Percentiles rank a stretch among this genome's conserved stretches.
Evolutionary conservation across 257 asterid genomes (phyloP).

Genomic region (Galeopsis tetrahit): DNA sequence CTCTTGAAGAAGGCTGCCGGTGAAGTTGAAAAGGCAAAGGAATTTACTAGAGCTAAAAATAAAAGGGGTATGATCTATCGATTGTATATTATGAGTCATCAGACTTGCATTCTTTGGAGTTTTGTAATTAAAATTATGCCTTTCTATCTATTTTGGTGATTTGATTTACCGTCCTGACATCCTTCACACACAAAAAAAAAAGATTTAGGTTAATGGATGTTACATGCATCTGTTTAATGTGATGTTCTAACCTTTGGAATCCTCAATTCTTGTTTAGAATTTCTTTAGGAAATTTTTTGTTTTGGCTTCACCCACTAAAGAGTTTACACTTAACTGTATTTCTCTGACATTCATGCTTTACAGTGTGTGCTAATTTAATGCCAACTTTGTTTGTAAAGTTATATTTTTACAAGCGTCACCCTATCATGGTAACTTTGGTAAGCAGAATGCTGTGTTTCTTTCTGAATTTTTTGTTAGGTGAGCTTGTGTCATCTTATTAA

Average conservation of each 20-base stretch:
- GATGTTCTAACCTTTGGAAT: neutral
- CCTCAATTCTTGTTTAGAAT: neutral
- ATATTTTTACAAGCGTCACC: neutral
- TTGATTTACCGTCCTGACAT: constrained; percentile 20
- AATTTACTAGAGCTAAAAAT: constrained; percentile 75
- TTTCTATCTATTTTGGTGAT: neutral
- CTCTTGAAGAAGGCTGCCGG: constrained; percentile 70
- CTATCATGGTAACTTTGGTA: neutral
- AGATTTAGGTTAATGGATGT: neutral
- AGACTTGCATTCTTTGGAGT: neutral
- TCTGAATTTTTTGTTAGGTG: neutral
- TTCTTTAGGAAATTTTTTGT: neutral
- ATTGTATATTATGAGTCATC: constrained; percentile 26
- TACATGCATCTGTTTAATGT: neutral
- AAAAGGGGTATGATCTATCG: constrained; percentile 61
- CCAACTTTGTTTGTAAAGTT: neutral
- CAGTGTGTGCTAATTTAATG: neutral
- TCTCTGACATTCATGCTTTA: neutral
- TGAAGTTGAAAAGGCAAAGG: constrained; percentile 82
- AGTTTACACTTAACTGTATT: neutral
- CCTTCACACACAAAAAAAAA: neutral
- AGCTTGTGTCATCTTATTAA: neutral
- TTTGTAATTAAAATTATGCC: constrained; percentile 20
- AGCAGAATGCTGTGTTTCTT: neutral
- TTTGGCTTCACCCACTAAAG: neutral